A percentile compares a stretch with the other conserved stretches of the same genome.
Conservation (phyloP, 1,139 yeast genomes). For the Pichiaceae sp. region DNA sequence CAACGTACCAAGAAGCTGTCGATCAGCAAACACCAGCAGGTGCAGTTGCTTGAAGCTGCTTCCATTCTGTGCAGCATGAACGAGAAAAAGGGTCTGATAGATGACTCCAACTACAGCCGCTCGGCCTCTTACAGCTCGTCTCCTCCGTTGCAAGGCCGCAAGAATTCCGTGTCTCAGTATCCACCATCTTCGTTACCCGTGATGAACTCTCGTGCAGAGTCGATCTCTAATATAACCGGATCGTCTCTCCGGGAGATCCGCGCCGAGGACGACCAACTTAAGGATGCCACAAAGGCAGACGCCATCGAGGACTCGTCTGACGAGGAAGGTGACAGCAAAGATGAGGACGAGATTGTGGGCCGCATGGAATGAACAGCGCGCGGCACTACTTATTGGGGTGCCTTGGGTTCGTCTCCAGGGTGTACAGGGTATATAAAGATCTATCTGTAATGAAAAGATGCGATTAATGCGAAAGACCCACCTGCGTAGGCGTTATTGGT, state of each 20-base stretch:
- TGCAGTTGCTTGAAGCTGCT: constrained; percentile 82
- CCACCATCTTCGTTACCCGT: constrained; percentile 22
- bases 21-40: constrained; percentile 88
- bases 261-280: constrained; percentile 6
- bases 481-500: too few species aligned
- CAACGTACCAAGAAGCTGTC: constrained; percentile 70
- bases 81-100: constrained; percentile 28
- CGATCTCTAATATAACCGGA: background rate
- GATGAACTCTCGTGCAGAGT: background rate
- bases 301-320: constrained; percentile 10
- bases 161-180: constrained; percentile 24
- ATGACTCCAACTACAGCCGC: background rate
- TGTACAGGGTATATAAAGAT: too few species aligned
- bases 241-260: background rate
- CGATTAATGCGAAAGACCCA: too few species aligned
- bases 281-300: constrained; percentile 11
- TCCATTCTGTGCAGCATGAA: constrained; percentile 78
- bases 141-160: constrained; percentile 8
- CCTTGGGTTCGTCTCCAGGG: too few species aligned
- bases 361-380: constrained; percentile 24
- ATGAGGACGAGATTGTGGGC: constrained; percentile 25
- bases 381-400: too few species aligned
- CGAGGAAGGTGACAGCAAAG: constrained; percentile 11
- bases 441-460: too few species aligned
- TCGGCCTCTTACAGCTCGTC: background rate